phyloP scores from a whole-genome alignment of 805 yeast genomes.

The Wickerhamiella galacta region DNA sequence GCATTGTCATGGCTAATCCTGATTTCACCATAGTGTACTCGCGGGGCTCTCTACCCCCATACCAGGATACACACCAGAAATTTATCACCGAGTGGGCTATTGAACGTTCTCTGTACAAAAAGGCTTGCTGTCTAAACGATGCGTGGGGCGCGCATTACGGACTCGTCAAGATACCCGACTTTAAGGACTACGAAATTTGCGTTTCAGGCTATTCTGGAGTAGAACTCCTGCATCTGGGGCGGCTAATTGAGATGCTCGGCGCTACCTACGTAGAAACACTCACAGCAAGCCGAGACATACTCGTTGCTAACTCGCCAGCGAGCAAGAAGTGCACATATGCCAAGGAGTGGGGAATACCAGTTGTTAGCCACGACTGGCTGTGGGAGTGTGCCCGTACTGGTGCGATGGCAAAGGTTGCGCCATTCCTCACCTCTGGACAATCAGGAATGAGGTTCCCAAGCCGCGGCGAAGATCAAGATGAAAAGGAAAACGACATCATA shows the following conservation, averaged over 20 bases:
- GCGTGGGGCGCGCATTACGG: slow-evolving; percentile 50
- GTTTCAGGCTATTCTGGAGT: slow-evolving; percentile 66
- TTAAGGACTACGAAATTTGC: slow-evolving; percentile 26
- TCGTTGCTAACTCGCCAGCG: slow-evolving; percentile 24
- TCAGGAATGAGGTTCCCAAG: no score
- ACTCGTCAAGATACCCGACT: slow-evolving; percentile 18
- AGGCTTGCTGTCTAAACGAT: slow-evolving; percentile 30
- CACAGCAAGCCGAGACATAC: slow-evolving; percentile 34
- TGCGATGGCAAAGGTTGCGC: no score
- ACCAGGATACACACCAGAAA: no score
- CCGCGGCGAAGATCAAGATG: no score
- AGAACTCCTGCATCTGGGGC: slow-evolving; percentile 52
- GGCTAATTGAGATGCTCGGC: slow-evolving; percentile 39
- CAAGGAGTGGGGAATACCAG: slow-evolving; percentile 22
- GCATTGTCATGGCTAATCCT: slow-evolving; percentile 17
- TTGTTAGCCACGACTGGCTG: slow-evolving; percentile 24
- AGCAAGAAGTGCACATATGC: slow-evolving; percentile 22
- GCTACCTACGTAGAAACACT: slow-evolving; percentile 35
- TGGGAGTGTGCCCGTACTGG: slow-evolving; percentile 25
- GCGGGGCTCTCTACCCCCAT: slow-evolving; percentile 14
- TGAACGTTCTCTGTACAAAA: slow-evolving; percentile 53
- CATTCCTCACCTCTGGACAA: no score
- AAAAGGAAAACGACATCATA: no score
- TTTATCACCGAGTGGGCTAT: slow-evolving; percentile 66
- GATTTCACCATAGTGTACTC: slow-evolving; percentile 17